Conservation (phyloP, 2,329 filamentous ascomycete species). For the Pestalotiopsis sp. region DNA sequence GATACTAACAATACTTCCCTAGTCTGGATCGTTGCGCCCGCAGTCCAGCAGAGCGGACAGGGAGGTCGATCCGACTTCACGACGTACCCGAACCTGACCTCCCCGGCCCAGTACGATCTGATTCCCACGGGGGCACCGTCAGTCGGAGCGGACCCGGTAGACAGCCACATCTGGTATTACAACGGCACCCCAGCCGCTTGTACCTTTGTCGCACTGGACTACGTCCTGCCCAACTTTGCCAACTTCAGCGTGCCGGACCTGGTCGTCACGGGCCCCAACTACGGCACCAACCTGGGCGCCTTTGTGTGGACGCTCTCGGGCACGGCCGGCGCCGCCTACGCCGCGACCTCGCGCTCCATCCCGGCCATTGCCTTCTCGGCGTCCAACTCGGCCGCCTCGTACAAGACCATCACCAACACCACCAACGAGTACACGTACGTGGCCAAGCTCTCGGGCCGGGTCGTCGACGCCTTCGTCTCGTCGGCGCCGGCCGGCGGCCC, state of each 20-base stretch:
- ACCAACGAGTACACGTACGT: conserved; percentile 48
- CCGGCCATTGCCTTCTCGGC: conserved; percentile 54
- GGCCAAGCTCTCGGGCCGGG: conserved; percentile 43
- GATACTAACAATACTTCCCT: background rate
- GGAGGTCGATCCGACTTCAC: conserved; percentile 48
- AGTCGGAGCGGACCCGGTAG: conserved; percentile 52
- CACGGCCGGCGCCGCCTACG: conserved; percentile 53
- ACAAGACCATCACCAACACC: conserved; percentile 44
- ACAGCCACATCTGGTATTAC: conserved; percentile 63
- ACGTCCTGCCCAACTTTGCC: conserved; percentile 52
- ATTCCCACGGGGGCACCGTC: conserved; percentile 49
- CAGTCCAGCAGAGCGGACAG: conserved; percentile 46
- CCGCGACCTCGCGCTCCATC: conserved; percentile 50
- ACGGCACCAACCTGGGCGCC: conserved; percentile 54
- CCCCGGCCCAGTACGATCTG: conserved; percentile 46
- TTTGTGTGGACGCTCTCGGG: conserved; percentile 57
- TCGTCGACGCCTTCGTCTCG: conserved; percentile 47
- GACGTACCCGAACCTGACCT: conserved; percentile 41
- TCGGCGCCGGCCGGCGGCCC: conserved; percentile 32
- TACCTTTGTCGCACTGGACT: conserved; percentile 59
- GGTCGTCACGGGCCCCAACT: conserved; percentile 48
- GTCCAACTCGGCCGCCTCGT: conserved; percentile 35
- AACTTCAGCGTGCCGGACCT: conserved; percentile 55
- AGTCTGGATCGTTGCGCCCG: conserved; percentile 47
- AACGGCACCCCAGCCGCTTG: conserved; percentile 60